These are phyloP conservation scores for Rhodotorula sp. DNA, from an alignment of 1,284 basidiomycete genomes.

Conservation along the genomic window DNA sequence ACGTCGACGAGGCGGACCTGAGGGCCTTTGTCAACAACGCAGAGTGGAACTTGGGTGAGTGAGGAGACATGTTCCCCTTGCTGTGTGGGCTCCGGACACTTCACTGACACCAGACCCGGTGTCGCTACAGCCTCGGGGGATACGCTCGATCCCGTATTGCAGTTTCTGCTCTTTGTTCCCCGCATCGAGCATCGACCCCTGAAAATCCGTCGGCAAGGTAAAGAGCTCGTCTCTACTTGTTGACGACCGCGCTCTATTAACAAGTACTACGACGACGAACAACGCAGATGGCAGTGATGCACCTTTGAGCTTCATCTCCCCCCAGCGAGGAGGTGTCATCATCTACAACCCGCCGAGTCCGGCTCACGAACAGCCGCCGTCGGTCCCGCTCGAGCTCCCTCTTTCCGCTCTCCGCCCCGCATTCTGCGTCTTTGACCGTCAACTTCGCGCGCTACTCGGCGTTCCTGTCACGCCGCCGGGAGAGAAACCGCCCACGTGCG, in stretches of 20 bases:
- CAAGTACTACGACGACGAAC: too few species aligned
- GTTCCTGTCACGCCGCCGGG: constrained; percentile 61
- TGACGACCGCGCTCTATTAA: background rate
- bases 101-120: background rate
- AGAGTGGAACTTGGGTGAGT: constrained; percentile 84
- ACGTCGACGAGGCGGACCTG: constrained; percentile 72
- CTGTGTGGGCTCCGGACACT: background rate
- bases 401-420: constrained; percentile 55
- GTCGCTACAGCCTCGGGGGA: constrained; percentile 64
- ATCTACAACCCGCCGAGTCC: constrained; percentile 62
- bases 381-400: constrained; percentile 40
- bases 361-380: constrained; percentile 53
- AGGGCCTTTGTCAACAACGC: constrained; percentile 93
- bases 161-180: constrained; percentile 89
- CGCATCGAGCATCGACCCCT: constrained; percentile 67
- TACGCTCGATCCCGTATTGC: constrained; percentile 85
- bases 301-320: constrained; percentile 75
- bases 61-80: constrained; percentile 10
- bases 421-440: constrained; percentile 70
- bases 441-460: constrained; percentile 75
- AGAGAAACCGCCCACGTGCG: background rate
- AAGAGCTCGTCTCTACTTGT: constrained; percentile 27
- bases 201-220: constrained; percentile 62
- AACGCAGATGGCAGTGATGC: constrained; percentile 52
- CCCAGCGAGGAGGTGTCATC: constrained; percentile 92